These are phyloP conservation scores for Tolypocladium guangdongense DNA, from an alignment of 2,329 filamentous ascomycete species.

Conservation along the genomic window DNA sequence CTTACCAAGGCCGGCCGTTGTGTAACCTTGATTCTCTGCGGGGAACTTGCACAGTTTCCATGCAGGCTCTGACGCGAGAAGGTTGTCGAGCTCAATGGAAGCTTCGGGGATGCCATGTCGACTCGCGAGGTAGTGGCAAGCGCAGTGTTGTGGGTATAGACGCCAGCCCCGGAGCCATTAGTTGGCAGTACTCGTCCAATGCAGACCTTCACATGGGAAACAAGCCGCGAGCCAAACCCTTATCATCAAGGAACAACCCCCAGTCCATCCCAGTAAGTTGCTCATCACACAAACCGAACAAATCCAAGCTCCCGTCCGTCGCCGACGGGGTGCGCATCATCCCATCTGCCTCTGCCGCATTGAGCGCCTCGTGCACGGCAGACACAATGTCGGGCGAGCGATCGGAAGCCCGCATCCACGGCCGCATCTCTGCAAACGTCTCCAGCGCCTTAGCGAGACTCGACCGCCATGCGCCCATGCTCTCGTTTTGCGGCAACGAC, in stretches of 20 bases:
- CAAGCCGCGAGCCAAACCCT: conserved; percentile 6
- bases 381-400: conserved; percentile 15
- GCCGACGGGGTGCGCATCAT: conserved; percentile 12
- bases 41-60: no score
- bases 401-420: conserved; percentile 16
- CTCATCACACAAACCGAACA: conserved; percentile 17
- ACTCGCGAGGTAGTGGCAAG: no score
- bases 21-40: no score
- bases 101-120: no score
- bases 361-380: conserved; percentile 15
- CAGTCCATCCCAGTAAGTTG: conserved; percentile 16
- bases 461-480: conserved; percentile 9
- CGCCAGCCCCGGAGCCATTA: background rate
- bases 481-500: conserved; percentile 1
- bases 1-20: no score
- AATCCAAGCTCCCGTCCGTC: conserved; percentile 12
- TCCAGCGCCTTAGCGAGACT: conserved; percentile 13
- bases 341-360: conserved; percentile 8
- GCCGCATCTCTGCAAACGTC: conserved; percentile 16
- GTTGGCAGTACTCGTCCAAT: background rate
- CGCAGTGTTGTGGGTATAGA: background rate
- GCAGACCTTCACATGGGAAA: conserved; percentile 1
- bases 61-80: no score
- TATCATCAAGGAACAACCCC: conserved; percentile 12
- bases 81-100: no score